A percentile compares a stretch with the other conserved stretches of the same genome.
These are phyloP conservation scores for Ambrosiella beaveri DNA, from an alignment of 2,329 filamentous ascomycete species.

Conservation along the genomic window DNA sequence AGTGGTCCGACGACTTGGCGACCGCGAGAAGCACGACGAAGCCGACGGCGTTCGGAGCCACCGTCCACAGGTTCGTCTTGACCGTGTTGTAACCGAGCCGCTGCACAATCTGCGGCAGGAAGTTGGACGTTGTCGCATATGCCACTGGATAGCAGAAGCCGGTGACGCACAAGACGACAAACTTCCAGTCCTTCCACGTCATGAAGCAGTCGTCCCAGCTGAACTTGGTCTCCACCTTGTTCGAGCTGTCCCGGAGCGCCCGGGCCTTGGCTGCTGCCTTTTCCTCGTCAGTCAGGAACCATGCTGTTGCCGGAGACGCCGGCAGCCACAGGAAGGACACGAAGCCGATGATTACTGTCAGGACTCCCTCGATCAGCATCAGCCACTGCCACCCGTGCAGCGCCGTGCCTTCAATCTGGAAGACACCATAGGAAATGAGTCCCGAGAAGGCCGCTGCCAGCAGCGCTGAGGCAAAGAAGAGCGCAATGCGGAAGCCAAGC, in stretches of 20 bases:
- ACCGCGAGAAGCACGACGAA: slow-evolving; percentile 28
- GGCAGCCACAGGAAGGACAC: slow-evolving; percentile 21
- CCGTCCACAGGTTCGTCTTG: slow-evolving; percentile 31
- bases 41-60: slow-evolving; percentile 30
- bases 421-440: slow-evolving; percentile 46
- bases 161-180: slow-evolving; percentile 28
- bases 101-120: slow-evolving; percentile 29
- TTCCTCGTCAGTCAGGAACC: slow-evolving; percentile 28
- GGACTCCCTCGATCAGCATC: slow-evolving; percentile 49
- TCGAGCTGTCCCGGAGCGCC: slow-evolving; percentile 28
- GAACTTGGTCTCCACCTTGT: slow-evolving; percentile 22
- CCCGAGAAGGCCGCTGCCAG: slow-evolving; percentile 53
- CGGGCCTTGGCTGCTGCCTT: slow-evolving; percentile 28
- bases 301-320: slow-evolving; percentile 30
- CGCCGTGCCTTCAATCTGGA: slow-evolving; percentile 33
- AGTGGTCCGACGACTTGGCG: slow-evolving; percentile 26
- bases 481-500: slow-evolving; percentile 42
- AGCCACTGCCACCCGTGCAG: slow-evolving; percentile 48
- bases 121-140: slow-evolving; percentile 25
- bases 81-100: slow-evolving; percentile 27
- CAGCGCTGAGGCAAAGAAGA: slow-evolving; percentile 42
- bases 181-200: slow-evolving; percentile 22
- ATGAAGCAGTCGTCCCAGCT: slow-evolving; percentile 24
- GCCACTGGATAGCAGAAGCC: slow-evolving; percentile 31
- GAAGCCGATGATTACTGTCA: slow-evolving; percentile 21